Base-by-base conservation (phyloP, 108 stramenopile species). In the Fistulifera pelliculosa region DNA sequence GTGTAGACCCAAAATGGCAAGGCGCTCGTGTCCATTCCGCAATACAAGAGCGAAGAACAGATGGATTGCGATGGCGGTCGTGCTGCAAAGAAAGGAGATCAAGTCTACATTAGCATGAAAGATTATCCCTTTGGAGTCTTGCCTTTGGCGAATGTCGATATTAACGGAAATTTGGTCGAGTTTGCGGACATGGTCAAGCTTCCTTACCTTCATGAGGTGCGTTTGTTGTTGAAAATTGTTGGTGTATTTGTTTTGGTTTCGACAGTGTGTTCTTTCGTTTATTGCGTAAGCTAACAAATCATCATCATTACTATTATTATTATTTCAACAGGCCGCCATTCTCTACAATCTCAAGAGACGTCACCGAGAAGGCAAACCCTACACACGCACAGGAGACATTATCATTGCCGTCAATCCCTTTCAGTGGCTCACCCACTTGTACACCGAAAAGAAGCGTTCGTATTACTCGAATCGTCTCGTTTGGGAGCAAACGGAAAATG, bases 401-500 rank as follows among this genome's bases (percentile, higher is more conserved):
- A 66, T 95, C 41, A 85, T 97, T 47, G 96, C 96, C 6, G 76
- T 97, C 56, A 97, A 97, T 64, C 96, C 96, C n/a, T 97, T 94
- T 73, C 75, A 74, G 50, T 92, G 90, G 90, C 81, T 92, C 42
- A 62, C 65, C 23, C 81, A 81, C 10, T 52, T 85, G 35, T 92
- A 92, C 60, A 83, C 85, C 38, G 77, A 77, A 31, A 75, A 85
- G 42, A 75, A 76, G 22, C 80, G 78, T 21, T 65, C 52, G 22
- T 71, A 72, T 41, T 92, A 87, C 53, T 76, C 84, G 21, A 68
- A 77, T 13, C 75, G 63, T 42, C 58, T 87, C 25, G 81, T 92
- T 47, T 87, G 66, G 66, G 67, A 74, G 27, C 49, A 64, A 50
- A 42, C 43, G 15, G 66, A 65, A 26, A 66, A 58, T 5, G 70